Evolutionary conservation across 371 early-diverging fungal species (phyloP).

Genomic region (Syncephalastrum sp.): DNA sequence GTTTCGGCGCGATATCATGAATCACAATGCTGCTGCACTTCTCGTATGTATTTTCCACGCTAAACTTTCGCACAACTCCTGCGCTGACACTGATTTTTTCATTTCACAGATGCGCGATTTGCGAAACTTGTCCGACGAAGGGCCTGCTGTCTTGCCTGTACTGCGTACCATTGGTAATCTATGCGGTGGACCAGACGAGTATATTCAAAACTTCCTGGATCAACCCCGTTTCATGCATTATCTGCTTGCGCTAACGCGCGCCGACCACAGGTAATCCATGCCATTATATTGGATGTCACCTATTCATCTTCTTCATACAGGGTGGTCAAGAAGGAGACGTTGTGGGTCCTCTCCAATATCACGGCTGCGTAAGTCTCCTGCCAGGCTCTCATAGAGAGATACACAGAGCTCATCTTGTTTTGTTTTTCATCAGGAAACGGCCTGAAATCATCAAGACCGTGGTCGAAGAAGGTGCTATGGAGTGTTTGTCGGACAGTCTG

Average conservation of each 20-base stretch:
- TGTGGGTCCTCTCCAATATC: constrained; percentile 74
- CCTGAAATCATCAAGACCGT: constrained; percentile 47
- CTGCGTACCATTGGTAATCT: constrained; percentile 74
- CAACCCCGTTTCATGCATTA: constrained; percentile 51
- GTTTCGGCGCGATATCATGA: constrained; percentile 46
- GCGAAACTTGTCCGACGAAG: constrained; percentile 28
- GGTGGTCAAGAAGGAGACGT: constrained; percentile 69
- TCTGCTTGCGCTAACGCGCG: constrained; percentile 48
- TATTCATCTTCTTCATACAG: constrained; percentile 24
- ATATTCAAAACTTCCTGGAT: constrained; percentile 49
- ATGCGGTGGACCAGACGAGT: constrained; percentile 59
- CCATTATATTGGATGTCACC: neutral
- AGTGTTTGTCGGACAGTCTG: constrained; percentile 51
- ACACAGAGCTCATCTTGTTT: neutral
- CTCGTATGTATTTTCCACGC: too few relatives aligned
- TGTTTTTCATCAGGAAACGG: constrained; percentile 16
- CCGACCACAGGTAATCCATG: constrained; percentile 53
- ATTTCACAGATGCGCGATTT: constrained; percentile 26
- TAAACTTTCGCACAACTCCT: too few relatives aligned
- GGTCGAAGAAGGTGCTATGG: constrained; percentile 49
- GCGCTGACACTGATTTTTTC: neutral
- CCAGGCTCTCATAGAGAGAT: neutral
- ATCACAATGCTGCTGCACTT: too few relatives aligned
- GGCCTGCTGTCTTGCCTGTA: constrained; percentile 55
- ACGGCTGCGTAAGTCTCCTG: constrained; percentile 54